Conservation (phyloP, 306 rosid genomes). For the Castanea mollissima region DNA sequence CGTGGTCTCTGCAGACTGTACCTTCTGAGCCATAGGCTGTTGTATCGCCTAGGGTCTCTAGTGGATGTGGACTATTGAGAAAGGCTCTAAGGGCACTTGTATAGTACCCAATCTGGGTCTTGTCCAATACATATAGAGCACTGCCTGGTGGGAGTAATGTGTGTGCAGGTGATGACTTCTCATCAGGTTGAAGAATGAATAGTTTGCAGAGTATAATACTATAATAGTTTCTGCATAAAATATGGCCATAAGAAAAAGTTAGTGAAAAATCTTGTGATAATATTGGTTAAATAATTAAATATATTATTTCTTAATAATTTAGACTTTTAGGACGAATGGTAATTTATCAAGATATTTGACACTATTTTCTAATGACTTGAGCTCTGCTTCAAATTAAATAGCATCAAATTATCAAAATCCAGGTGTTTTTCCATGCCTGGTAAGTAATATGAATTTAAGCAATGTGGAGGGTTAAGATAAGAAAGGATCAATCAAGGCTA, state of each 20-base stretch:
- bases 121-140: constrained; percentile 63
- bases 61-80: constrained; percentile 81
- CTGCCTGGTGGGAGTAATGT: constrained; percentile 69
- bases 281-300: too few species aligned
- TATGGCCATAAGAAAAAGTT: background rate
- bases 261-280: background rate
- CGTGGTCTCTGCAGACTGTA: constrained; percentile 78
- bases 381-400: background rate
- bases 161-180: constrained; percentile 74
- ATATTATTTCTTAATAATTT: too few species aligned
- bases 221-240: constrained; percentile 46
- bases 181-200: constrained; percentile 82
- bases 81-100: constrained; percentile 53
- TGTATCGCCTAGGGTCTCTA: constrained; percentile 85
- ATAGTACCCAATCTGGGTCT: constrained; percentile 47
- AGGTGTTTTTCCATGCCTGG: background rate
- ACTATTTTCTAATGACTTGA: too few species aligned
- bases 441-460: background rate
- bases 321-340: too few species aligned
- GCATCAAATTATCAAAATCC: background rate
- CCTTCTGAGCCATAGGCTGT: constrained; percentile 89
- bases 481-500: background rate
- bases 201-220: constrained; percentile 66
- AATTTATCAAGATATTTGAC: too few species aligned
- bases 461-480: background rate